phyloP scores from a whole-genome alignment of 352 stramenopile species.

The Peronospora belbahrii region DNA sequence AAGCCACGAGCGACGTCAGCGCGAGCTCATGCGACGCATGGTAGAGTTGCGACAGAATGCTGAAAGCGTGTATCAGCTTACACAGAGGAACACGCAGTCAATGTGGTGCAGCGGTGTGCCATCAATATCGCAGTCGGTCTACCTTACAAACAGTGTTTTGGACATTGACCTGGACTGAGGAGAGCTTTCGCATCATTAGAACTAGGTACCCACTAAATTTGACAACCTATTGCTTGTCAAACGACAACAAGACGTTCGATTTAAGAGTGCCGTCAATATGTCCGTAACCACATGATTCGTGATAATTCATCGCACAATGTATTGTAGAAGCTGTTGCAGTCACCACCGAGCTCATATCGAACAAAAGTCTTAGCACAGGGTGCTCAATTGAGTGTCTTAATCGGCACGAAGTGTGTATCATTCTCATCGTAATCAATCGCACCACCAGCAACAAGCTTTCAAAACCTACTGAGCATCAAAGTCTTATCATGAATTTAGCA shows the following conservation, averaged over 20 bases:
- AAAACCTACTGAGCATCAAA: too few species aligned
- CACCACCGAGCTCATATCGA: too few species aligned
- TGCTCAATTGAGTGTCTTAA: neutral
- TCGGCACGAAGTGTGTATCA: too few species aligned
- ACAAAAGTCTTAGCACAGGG: too few species aligned
- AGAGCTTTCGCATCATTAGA: neutral
- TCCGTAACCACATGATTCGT: too few species aligned
- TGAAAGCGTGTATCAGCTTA: slow-evolving; percentile 29
- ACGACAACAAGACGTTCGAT: slow-evolving; percentile 2
- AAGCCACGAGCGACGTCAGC: too few species aligned
- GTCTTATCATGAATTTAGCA: too few species aligned
- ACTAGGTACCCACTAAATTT: slow-evolving; percentile 4
- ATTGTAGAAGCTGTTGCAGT: slow-evolving; percentile 1
- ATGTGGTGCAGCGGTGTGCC: slow-evolving; percentile 12
- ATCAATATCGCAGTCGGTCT: slow-evolving; percentile 10
- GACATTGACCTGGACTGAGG: slow-evolving; percentile 9
- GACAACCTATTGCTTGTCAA: slow-evolving; percentile 6
- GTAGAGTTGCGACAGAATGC: slow-evolving; percentile 23
- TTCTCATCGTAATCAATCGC: too few species aligned
- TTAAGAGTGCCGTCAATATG: too few species aligned
- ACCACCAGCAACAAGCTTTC: too few species aligned
- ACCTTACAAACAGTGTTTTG: slow-evolving; percentile 1
- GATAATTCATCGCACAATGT: neutral
- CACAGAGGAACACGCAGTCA: slow-evolving; percentile 18
- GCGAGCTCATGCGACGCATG: too few species aligned